Base-by-base conservation (phyloP, 1,284 basidiomycete genomes). In the Heliocybe sulcata region DNA sequence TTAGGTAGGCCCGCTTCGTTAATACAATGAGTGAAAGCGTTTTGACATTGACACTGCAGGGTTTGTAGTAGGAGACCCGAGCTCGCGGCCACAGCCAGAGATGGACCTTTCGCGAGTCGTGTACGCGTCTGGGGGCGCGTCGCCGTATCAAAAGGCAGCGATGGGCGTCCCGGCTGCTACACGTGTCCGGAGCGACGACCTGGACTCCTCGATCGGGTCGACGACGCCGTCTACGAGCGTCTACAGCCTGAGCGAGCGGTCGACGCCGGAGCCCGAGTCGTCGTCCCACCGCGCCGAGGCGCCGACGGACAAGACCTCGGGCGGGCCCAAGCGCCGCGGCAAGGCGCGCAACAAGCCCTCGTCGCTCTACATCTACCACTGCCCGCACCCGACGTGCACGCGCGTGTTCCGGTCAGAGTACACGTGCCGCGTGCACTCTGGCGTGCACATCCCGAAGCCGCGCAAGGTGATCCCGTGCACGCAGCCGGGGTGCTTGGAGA, bases 401-500 rank as follows among this genome's bases (percentile, higher is more conserved):
- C 38, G 38, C 38, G 38, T 42, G 6, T 42, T 42, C 38, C 38
- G 38, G 8, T 42, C 38, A 16, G 38, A 42, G 19, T 42, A 42
- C 16, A 42, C 38, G 8, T 42, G 38, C 19, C 38, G 38, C n/a
- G 38, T 42, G 8, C 38, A 42, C 19, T 42, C 38, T 20, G 38
- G 38, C n/a, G 38, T 42, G 8, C 38, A 42, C 19, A 42, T 42
- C 38, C 38, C 33, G 26, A 31, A 52, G 27, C 19, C 27, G 23
- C 33, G 29, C 26, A 52, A 35, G 22, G 12, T 35, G 2, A 56
- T 59, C 55, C 48, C 55, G 10, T 59, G 58, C 29, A 55, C 58
- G 20, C 55, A 56, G 54, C 57, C 58, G 11, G 56, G 56, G 2
- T 60, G 59, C 33, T 54, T 51, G 50, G 59, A 60, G 42, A 60